These are phyloP conservation scores for Zymoseptoria tritici DNA, from an alignment of 2,329 filamentous ascomycete genomes.

Conservation along the genomic window DNA sequence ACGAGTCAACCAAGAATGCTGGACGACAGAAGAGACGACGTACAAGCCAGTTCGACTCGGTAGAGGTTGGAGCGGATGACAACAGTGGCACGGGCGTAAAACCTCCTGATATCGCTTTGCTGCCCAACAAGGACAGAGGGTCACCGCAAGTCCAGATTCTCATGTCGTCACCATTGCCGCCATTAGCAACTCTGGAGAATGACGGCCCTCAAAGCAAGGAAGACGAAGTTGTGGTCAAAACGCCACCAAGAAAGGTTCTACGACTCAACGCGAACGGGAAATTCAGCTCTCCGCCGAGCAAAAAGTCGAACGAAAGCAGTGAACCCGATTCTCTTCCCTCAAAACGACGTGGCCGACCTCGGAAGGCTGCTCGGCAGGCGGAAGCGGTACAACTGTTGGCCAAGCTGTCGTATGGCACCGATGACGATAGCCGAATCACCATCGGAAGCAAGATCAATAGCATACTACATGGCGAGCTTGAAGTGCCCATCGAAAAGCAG, in stretches of 20 bases:
- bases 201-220: not conserved
- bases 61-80: constrained; percentile 9
- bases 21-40: constrained; percentile 33
- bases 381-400: constrained; percentile 21
- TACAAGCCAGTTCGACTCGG: constrained; percentile 23
- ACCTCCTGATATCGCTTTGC: not conserved
- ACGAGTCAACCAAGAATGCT: constrained; percentile 12
- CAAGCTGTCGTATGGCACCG: constrained; percentile 46
- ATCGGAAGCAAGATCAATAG: constrained; percentile 56
- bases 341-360: constrained; percentile 24
- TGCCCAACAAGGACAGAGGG: not conserved
- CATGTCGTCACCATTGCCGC: constrained; percentile 15
- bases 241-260: constrained; percentile 31
- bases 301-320: constrained; percentile 19
- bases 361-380: constrained; percentile 19
- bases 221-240: not conserved
- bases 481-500: constrained; percentile 5
- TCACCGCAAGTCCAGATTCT: constrained; percentile 18
- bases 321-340: constrained; percentile 12
- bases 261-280: constrained; percentile 40
- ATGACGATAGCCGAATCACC: constrained; percentile 37
- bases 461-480: constrained; percentile 46
- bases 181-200: not conserved
- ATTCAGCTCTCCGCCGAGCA: constrained; percentile 37
- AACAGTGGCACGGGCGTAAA: not conserved